A percentile compares a stretch with the other conserved stretches of the same genome.
These are phyloP conservation scores for Microthlaspi erraticum DNA, from an alignment of 345 rosid species.

Conservation along the genomic window DNA sequence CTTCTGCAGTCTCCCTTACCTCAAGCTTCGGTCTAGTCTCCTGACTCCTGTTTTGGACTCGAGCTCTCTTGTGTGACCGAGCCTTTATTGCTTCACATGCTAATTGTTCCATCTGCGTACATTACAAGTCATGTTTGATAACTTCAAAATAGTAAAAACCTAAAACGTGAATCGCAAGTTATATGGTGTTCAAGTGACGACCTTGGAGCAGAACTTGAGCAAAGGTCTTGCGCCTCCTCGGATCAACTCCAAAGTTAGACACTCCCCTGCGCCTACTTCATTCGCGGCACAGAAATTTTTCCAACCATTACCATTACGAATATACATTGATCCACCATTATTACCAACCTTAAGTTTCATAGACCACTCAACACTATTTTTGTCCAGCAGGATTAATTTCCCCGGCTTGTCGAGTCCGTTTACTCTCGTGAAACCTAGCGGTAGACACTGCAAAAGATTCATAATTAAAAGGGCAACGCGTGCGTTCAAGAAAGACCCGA, in stretches of 20 bases:
- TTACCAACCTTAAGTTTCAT: conserved; percentile 12
- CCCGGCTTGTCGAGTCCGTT: conserved; percentile 8
- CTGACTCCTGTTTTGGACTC: background rate
- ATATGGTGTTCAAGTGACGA: background rate
- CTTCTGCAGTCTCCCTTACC: no score
- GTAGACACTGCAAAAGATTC: conserved; percentile 28
- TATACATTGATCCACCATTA: background rate
- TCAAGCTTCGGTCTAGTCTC: conserved; percentile 8
- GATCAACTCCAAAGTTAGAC: conserved; percentile 25
- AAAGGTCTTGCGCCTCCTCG: conserved; percentile 8
- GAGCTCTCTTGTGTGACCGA: conserved; percentile 5
- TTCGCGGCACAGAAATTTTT: conserved; percentile 21
- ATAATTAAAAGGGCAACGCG: background rate
- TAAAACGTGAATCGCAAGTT: background rate
- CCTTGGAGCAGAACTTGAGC: conserved; percentile 34
- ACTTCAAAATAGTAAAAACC: conserved; percentile 11
- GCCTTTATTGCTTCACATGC: background rate
- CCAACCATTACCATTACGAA: conserved; percentile 10
- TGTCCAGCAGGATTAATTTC: conserved; percentile 25
- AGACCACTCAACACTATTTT: conserved; percentile 20
- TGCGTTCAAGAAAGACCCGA: background rate
- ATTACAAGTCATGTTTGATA: background rate
- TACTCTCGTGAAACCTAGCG: conserved; percentile 4
- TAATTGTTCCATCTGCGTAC: conserved; percentile 16
- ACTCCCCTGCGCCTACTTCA: conserved; percentile 1